Evolutionary conservation across 371 early-diverging fungal species (phyloP).

Genomic region (Quaeritorhiza haematococci): DNA sequence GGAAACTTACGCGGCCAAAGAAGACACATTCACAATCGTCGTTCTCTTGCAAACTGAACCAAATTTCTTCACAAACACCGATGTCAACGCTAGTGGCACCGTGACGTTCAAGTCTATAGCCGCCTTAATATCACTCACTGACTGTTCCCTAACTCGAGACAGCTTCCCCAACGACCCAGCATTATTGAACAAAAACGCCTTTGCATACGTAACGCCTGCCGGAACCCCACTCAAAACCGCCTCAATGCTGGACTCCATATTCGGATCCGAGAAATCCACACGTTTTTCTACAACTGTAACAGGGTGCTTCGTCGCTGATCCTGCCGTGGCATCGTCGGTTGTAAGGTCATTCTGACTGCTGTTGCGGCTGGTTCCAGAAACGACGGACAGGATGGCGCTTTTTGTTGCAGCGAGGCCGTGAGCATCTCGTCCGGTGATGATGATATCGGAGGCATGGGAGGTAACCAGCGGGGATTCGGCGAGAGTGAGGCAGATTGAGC

Average conservation of each 20-base stretch:
- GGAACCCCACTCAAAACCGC: no score
- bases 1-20: constrained; percentile 57
- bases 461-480: constrained; percentile 19
- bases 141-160: constrained; percentile 43
- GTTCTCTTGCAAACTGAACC: constrained; percentile 18
- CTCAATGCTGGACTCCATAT: no score
- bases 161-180: constrained; percentile 79
- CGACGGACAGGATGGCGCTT: constrained; percentile 17
- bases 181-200: constrained; percentile 62
- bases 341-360: no score
- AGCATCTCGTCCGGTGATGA: constrained; percentile 12
- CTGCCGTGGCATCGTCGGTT: no score
- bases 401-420: constrained; percentile 12
- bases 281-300: not conserved
- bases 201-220: constrained; percentile 8
- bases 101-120: constrained; percentile 35
- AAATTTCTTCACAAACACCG: constrained; percentile 34
- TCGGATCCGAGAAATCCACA: constrained; percentile 7
- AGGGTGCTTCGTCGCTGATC: not conserved
- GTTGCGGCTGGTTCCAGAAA: no score
- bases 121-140: constrained; percentile 41
- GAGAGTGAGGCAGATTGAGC: constrained; percentile 47
- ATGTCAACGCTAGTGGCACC: constrained; percentile 28
- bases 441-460: constrained; percentile 18
- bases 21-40: constrained; percentile 78